phyloP scores from a whole-genome alignment of 1,284 basidiomycete genomes.

The Phellopilus nigrolimitatus region DNA sequence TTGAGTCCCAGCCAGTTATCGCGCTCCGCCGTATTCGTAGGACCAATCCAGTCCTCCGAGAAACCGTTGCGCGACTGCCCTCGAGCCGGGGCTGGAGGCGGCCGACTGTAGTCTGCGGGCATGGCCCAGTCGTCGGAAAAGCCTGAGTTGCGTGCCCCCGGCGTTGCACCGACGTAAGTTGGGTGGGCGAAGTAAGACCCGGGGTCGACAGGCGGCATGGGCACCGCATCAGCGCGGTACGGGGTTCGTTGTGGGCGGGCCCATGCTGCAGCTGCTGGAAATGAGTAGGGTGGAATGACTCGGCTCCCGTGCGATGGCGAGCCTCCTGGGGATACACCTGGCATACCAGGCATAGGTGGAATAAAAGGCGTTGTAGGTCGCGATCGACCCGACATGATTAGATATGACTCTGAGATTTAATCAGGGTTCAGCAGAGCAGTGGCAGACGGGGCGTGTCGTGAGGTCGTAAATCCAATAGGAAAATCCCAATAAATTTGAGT shows the following conservation, averaged over 20 bases:
- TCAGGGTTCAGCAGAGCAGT: neutral
- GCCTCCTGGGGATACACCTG: slow-evolving; percentile 2
- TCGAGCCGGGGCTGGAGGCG: neutral
- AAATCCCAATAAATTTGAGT: neutral
- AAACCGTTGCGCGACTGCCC: slow-evolving; percentile 1
- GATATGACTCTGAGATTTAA: neutral
- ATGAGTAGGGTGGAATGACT: slow-evolving; percentile 2
- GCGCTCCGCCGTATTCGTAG: neutral
- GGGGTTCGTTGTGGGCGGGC: neutral
- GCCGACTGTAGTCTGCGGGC: neutral
- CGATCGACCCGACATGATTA: too few species aligned
- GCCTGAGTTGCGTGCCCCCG: neutral
- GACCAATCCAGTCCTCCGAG: slow-evolving; percentile 1
- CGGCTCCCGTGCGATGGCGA: neutral
- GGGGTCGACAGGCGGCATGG: slow-evolving; percentile 2
- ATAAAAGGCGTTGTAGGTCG: slow-evolving; percentile 14
- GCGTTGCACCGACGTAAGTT: neutral
- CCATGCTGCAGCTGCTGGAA: neutral
- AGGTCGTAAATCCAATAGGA: slow-evolving; percentile 1
- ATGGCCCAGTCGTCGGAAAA: neutral
- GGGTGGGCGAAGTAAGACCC: neutral
- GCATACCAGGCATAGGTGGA: slow-evolving; percentile 9
- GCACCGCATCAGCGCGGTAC: neutral
- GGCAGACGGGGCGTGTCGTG: neutral
- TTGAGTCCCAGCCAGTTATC: neutral